Conservation (phyloP, 768 basidiomycete species). For the Panus rudis region DNA sequence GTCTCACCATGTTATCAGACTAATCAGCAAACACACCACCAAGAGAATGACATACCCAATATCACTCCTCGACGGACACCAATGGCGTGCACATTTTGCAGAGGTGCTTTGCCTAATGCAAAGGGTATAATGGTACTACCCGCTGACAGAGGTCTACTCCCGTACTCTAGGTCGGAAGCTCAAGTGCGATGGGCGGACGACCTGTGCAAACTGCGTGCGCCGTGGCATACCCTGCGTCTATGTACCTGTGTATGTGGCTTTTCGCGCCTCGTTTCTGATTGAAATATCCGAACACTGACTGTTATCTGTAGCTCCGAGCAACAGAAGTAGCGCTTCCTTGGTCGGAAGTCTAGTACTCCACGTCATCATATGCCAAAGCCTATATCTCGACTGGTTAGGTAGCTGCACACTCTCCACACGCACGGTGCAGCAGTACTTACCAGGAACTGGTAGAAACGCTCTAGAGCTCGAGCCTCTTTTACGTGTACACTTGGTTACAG, state of each 20-base stretch:
- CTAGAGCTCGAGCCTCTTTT: too few relatives aligned
- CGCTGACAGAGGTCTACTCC: neutral
- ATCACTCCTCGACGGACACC: slow-evolving; percentile 39
- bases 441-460: too few relatives aligned
- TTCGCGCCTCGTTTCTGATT: neutral
- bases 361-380: too few relatives aligned
- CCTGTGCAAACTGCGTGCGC: slow-evolving; percentile 60
- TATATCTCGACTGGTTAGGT: too few relatives aligned
- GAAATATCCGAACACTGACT: neutral
- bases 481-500: too few relatives aligned
- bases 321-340: slow-evolving; percentile 10
- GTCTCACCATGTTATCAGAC: too few relatives aligned
- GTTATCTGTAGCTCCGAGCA: slow-evolving; percentile 9
- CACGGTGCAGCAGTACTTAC: too few relatives aligned
- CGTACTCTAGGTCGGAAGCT: slow-evolving; percentile 50
- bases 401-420: too few relatives aligned
- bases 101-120: too few relatives aligned
- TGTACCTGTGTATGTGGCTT: slow-evolving; percentile 51
- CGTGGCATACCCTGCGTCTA: slow-evolving; percentile 54
- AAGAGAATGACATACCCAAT: too few relatives aligned
- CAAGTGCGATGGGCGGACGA: slow-evolving; percentile 67
- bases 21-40: too few relatives aligned
- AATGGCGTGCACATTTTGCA: slow-evolving; percentile 72
- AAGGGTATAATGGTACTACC: neutral
- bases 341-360: too few relatives aligned